These are phyloP conservation scores for Rhipidocladum racemiflorum DNA, from an alignment of 176 grass and related monocot genomes.

Conservation along the genomic window DNA sequence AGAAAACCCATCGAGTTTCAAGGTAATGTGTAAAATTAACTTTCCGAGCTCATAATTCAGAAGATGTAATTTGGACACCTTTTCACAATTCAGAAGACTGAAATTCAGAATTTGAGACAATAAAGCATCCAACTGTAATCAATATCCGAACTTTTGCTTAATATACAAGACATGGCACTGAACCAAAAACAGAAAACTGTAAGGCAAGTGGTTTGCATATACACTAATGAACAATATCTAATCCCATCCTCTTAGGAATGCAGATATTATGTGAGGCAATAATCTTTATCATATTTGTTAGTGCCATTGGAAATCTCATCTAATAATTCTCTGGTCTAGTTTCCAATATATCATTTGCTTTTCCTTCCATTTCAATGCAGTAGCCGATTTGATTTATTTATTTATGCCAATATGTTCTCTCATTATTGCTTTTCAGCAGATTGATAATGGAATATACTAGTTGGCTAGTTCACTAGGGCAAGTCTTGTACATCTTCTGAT, in stretches of 20 bases:
- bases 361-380: background rate
- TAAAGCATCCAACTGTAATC: background rate
- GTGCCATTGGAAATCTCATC: background rate
- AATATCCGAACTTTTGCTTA: background rate
- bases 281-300: background rate
- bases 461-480: background rate
- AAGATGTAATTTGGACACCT: background rate
- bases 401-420: background rate
- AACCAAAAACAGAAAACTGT: background rate
- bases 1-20: conserved; percentile 75
- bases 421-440: background rate
- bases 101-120: background rate
- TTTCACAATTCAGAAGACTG: background rate
- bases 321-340: background rate
- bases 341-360: background rate
- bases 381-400: background rate
- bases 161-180: background rate
- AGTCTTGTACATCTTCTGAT: conserved; percentile 20
- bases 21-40: conserved; percentile 39
- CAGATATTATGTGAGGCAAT: background rate
- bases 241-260: background rate
- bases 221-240: background rate
- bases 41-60: conserved; percentile 5
- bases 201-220: background rate
- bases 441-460: background rate